These are phyloP conservation scores for Mallotus japonicus DNA, from an alignment of 441 rosid genomes.

Conservation along the genomic window DNA sequence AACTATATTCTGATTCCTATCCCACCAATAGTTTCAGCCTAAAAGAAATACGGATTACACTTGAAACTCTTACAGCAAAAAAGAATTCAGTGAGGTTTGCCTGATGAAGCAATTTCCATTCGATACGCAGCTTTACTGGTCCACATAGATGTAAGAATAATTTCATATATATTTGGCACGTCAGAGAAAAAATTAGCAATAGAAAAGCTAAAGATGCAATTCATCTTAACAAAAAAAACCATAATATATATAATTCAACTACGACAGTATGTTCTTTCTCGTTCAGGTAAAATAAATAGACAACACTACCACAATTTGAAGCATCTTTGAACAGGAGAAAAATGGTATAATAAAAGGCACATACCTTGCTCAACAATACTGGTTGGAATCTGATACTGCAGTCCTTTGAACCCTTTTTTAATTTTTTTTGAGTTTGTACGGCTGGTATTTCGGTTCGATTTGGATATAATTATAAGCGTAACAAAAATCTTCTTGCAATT, in stretches of 20 bases:
- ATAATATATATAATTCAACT: neutral
- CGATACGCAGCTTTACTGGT: conserved; percentile 31
- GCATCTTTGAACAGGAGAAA: conserved; percentile 28
- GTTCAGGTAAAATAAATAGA: conserved; percentile 22
- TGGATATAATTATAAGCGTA: no score
- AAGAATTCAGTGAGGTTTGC: neutral
- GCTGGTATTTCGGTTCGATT: no score
- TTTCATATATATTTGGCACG: conserved; percentile 2
- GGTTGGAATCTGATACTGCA: conserved; percentile 30
- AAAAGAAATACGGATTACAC: neutral
- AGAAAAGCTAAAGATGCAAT: conserved; percentile 10
- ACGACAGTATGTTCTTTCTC: neutral
- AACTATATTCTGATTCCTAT: conserved; percentile 46
- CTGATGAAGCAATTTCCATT: conserved; percentile 23
- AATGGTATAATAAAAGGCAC: conserved; percentile 22
- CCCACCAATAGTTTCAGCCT: conserved; percentile 7
- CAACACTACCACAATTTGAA: conserved; percentile 16
- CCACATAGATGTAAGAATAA: conserved; percentile 27
- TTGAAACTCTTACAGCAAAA: conserved; percentile 11
- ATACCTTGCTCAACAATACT: conserved; percentile 14
- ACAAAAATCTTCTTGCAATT: no score
- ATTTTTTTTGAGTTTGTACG: no score
- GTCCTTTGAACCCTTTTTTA: neutral
- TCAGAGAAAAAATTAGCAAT: neutral
- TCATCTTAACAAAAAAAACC: conserved; percentile 4